Base-by-base conservation (phyloP, 2,329 filamentous ascomycete genomes). In the Proliferodiscus dingleyae region DNA sequence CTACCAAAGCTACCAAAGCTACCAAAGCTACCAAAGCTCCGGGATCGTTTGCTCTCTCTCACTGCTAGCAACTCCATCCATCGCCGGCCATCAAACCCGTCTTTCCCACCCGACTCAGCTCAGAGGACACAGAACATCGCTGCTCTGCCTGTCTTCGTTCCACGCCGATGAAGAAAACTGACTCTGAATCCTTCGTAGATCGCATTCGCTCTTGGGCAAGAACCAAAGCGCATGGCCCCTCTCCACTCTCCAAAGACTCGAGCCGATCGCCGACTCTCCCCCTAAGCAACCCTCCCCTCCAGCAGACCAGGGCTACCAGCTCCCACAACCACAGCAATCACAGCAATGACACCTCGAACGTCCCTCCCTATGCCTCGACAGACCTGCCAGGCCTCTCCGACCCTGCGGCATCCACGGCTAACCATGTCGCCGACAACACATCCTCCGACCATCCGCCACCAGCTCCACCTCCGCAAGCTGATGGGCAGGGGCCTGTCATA, bases 141-240 rank as follows among this genome's bases (percentile, higher is more conserved):
- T 16, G 37, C 15, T 41, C 38, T 13, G 26, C 21, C 29, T 24
- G 21, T 36, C 37, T 39, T 29, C 23, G n/a, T 47, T 50, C 56
- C 45, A 61, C 49, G 61, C 80, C 77, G 77, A 81, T 81, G 78
- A 81, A 78, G 75, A 68, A 78, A 74, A 67, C 73, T 68, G 70
- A 74, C 55, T 65, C 70, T 47, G 42, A 49, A 62, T 70, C 73
- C 65, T 69, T 71, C 65, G 70, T 70, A 77, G 71, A 77, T 72
- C 71, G 70, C 71, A 70, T 72, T 69, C 70, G 71, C 71, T 75
- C 73, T 68, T 73, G 70, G 75, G 69, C 72, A 68, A 64, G 64
- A 65, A 66, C 71, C 66, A 68, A 71, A 68, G 69, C 75, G 71
- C 68, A 78, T 78, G 75, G 74, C 64, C 66, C 60, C 62, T 63